Percentiles rank a stretch among this genome's conserved stretches.
Evolutionary conservation across 2,329 filamentous ascomycete genomes (phyloP).

Genomic region (Aspergillus proliferans): DNA sequence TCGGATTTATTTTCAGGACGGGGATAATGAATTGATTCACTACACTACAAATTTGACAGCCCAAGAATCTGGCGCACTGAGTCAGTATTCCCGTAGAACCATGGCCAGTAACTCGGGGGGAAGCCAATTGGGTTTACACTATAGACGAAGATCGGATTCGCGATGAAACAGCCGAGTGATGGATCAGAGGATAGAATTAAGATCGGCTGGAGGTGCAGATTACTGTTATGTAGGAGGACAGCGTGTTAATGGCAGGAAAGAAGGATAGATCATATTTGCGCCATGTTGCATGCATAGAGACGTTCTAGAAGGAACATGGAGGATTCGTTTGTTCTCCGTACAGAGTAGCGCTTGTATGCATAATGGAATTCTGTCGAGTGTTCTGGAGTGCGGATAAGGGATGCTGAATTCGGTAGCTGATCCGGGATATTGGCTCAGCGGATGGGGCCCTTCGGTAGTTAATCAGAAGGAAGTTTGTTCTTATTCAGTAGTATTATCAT

Average conservation of each 20-base stretch:
- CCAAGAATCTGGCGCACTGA: too few relatives aligned
- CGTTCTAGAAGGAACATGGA: not conserved
- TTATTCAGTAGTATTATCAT: too few relatives aligned
- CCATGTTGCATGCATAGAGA: too few relatives aligned
- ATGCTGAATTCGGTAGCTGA: not conserved
- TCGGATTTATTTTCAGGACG: too few relatives aligned
- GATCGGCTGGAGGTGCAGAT: not conserved
- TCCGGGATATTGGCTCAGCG: not conserved
- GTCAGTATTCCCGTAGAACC: too few relatives aligned
- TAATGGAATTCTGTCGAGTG: too few relatives aligned
- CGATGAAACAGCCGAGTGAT: not conserved
- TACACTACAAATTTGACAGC: too few relatives aligned
- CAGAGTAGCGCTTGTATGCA: not conserved
- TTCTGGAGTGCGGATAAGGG: not conserved
- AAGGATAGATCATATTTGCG: too few relatives aligned
- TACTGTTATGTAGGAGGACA: not conserved
- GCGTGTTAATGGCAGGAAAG: not conserved
- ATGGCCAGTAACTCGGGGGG: too few relatives aligned
- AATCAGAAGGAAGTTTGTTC: not conserved
- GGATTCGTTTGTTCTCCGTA: not conserved
- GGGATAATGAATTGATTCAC: too few relatives aligned
- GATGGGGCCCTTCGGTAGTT: not conserved
- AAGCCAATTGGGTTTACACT: not conserved
- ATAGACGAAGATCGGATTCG: not conserved
- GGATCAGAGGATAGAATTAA: not conserved